Evolutionary conservation across 2,329 filamentous ascomycete species (phyloP).

Genomic region (Talaromyces sp.): DNA sequence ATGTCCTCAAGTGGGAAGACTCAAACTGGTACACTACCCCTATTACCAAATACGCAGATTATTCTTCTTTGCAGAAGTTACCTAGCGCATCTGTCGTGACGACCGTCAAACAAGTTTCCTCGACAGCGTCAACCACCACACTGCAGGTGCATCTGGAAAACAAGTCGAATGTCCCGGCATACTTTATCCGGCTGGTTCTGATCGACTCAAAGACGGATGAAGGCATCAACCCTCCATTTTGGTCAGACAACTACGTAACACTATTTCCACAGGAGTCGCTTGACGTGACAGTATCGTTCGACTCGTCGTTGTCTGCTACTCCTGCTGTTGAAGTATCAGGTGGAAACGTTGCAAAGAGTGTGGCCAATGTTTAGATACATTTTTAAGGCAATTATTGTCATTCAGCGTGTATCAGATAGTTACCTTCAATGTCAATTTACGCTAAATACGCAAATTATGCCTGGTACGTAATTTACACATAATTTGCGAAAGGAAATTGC

Average conservation of each 20-base stretch:
- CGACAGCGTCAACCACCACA: conserved; percentile 10
- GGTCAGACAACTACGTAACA: conserved; percentile 61
- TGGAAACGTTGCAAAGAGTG: conserved; percentile 18
- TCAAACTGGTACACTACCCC: conserved; percentile 59
- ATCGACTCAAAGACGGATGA: conserved; percentile 38
- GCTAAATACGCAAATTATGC: not conserved
- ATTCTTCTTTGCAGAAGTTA: conserved; percentile 43
- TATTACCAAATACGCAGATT: conserved; percentile 48
- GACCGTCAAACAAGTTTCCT: conserved; percentile 15
- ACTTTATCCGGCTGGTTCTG: conserved; percentile 53
- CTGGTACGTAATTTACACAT: not conserved
- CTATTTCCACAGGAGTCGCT: conserved; percentile 54
- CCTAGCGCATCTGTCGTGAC: conserved; percentile 35
- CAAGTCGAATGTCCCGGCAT: conserved; percentile 49
- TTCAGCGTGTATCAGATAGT: no score
- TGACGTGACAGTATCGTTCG: conserved; percentile 31
- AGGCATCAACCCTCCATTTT: conserved; percentile 50
- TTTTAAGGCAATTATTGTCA: not conserved
- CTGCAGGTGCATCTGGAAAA: conserved; percentile 49
- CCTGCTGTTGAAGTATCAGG: conserved; percentile 21
- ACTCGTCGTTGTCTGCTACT: conserved; percentile 10
- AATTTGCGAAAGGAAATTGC: not conserved
- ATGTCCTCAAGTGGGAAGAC: conserved; percentile 51
- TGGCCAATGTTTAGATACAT: not conserved
- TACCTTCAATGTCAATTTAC: no score